These are phyloP conservation scores for Chlamydomonas sphaeroides DNA, from an alignment of 139 green algal species.

Conservation along the genomic window DNA sequence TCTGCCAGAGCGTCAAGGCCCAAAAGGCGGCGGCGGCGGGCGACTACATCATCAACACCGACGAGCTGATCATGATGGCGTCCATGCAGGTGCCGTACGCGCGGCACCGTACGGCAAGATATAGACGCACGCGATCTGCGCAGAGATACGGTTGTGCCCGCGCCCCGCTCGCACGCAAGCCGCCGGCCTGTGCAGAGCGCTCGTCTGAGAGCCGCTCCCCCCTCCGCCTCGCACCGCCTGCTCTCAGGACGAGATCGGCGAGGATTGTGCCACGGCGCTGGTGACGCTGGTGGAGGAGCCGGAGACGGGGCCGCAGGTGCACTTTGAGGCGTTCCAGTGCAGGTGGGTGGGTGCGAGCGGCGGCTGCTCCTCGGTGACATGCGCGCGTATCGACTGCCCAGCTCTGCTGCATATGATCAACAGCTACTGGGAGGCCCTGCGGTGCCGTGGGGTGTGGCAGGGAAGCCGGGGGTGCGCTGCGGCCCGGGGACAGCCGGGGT, in stretches of 20 bases:
- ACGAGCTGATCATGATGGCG: conserved; percentile 86
- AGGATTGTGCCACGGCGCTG: conserved; percentile 85
- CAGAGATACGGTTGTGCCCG: no score
- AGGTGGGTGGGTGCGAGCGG: conserved; percentile 36
- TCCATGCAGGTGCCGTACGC: conserved; percentile 62
- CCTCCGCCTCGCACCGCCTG: neutral
- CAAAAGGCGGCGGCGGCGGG: conserved; percentile 47
- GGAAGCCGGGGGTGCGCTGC: no score
- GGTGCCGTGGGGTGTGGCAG: no score
- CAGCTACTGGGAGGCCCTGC: no score
- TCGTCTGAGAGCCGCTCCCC: neutral
- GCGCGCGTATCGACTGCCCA: no score
- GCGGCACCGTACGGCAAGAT: no score
- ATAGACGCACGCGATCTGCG: no score
- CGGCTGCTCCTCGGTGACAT: no score
- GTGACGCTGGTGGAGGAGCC: conserved; percentile 79
- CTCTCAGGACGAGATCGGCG: conserved; percentile 73
- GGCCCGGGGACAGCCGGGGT: no score
- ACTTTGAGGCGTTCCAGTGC: conserved; percentile 91
- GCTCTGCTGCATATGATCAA: no score
- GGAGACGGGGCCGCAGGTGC: conserved; percentile 55
- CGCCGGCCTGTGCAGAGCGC: no score
- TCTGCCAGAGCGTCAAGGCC: conserved; percentile 79
- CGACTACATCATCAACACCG: conserved; percentile 88
- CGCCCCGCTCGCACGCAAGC: no score